These are phyloP conservation scores for Yamadazyma scolyti DNA, from an alignment of 805 yeast species.

Conservation along the genomic window DNA sequence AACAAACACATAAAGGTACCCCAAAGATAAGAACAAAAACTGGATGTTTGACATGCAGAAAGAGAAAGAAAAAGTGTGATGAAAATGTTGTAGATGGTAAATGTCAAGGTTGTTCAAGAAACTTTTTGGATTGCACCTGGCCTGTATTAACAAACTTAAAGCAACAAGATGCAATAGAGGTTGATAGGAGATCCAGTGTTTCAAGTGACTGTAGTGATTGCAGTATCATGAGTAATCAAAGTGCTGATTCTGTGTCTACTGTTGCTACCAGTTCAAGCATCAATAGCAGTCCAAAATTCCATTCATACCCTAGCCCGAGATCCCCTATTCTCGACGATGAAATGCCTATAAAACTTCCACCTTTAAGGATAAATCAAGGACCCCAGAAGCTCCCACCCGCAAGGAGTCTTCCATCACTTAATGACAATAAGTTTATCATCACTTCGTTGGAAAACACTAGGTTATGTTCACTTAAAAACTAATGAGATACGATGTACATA, in stretches of 20 bases:
- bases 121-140: slow-evolving; percentile 44
- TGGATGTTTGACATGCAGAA: slow-evolving; percentile 60
- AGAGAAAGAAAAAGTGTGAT: slow-evolving; percentile 64
- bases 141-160: slow-evolving; percentile 17
- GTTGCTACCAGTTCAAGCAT: slow-evolving; percentile 5
- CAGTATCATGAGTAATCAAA: slow-evolving; percentile 6
- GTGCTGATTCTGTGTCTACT: slow-evolving; percentile 6
- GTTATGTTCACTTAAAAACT: slow-evolving; percentile 4
- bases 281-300: slow-evolving; percentile 1
- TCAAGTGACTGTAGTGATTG: slow-evolving; percentile 6
- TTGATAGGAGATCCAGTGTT: slow-evolving; percentile 1
- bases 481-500: slow-evolving; percentile 4
- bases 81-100: slow-evolving; percentile 41
- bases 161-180: slow-evolving; percentile 2
- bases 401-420: background rate
- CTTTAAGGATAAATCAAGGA: background rate
- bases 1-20: slow-evolving; percentile 5
- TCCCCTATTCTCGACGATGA: slow-evolving; percentile 12
- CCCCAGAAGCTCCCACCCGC: background rate
- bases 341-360: slow-evolving; percentile 9
- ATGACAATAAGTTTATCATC: slow-evolving; percentile 23
- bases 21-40: slow-evolving; percentile 42
- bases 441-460: slow-evolving; percentile 26
- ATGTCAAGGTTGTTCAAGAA: slow-evolving; percentile 43
- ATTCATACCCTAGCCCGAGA: slow-evolving; percentile 10